A percentile compares a stretch with the other conserved stretches of the same genome.
Conservation (phyloP, 352 stramenopile species). For the Hyphochytrium catenoides region DNA sequence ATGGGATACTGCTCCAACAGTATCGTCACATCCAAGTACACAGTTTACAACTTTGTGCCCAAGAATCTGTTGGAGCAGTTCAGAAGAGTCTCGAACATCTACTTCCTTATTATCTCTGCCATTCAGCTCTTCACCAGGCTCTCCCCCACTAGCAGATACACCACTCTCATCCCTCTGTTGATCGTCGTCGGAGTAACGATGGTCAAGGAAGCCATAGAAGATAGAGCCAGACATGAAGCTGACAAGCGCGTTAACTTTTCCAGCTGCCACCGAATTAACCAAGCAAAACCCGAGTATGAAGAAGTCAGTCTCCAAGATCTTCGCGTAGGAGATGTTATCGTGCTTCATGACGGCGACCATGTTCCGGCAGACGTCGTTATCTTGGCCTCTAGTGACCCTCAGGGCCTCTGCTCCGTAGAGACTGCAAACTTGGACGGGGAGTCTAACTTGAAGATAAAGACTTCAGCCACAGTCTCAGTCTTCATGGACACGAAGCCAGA, state of each 20-base stretch:
- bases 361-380: conserved; percentile 76
- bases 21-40: conserved; percentile 79
- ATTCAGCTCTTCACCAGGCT: conserved; percentile 73
- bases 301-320: conserved; percentile 22
- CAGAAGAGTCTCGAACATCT: conserved; percentile 81
- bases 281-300: conserved; percentile 15
- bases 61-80: conserved; percentile 88
- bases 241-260: conserved; percentile 35
- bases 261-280: conserved; percentile 19
- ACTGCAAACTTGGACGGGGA: conserved; percentile 54
- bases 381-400: conserved; percentile 46
- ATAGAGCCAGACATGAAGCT: conserved; percentile 33
- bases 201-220: conserved; percentile 57
- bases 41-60: conserved; percentile 76
- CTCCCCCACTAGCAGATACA: conserved; percentile 62
- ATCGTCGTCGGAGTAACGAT: conserved; percentile 52
- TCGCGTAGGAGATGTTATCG: conserved; percentile 57
- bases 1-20: conserved; percentile 28
- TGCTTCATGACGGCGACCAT: conserved; percentile 55
- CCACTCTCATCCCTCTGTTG: conserved; percentile 42
- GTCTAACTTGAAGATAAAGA: conserved; percentile 46
- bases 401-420: conserved; percentile 39
- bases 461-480: conserved; percentile 26
- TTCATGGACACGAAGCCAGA: conserved; percentile 17
- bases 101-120: conserved; percentile 83